A percentile compares a stretch with the other conserved stretches of the same genome.
Evolutionary conservation across 2,329 filamentous ascomycete species (phyloP).

Genomic region (Incumbomyces lentus): DNA sequence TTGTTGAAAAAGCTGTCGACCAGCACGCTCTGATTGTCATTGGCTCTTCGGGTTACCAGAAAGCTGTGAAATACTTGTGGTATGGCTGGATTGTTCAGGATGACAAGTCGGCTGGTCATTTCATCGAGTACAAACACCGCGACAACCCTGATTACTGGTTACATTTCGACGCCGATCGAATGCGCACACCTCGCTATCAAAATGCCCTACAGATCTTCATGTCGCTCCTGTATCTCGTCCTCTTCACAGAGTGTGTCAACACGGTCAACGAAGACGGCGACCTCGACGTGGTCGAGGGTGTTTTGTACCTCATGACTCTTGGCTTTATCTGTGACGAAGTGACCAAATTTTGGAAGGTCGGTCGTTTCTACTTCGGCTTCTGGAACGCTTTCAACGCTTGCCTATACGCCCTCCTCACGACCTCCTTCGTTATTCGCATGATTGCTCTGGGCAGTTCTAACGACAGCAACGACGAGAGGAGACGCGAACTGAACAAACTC

Average conservation of each 20-base stretch:
- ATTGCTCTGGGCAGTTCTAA: slow-evolving; percentile 59
- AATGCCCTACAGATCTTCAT: slow-evolving; percentile 80
- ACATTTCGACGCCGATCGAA: slow-evolving; percentile 87
- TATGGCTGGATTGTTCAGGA: slow-evolving; percentile 94
- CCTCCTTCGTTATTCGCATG: slow-evolving; percentile 69
- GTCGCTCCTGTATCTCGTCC: slow-evolving; percentile 67
- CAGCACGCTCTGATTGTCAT: slow-evolving; percentile 82
- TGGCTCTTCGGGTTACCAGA: slow-evolving; percentile 87
- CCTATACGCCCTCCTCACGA: slow-evolving; percentile 66
- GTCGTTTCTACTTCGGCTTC: slow-evolving; percentile 81
- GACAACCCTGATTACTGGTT: slow-evolving; percentile 65
- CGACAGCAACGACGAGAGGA: slow-evolving; percentile 38
- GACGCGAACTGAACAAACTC: slow-evolving; percentile 60
- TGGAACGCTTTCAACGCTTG: slow-evolving; percentile 93
- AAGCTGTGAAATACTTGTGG: slow-evolving; percentile 89
- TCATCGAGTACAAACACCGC: slow-evolving; percentile 76
- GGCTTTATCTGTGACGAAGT: slow-evolving; percentile 84
- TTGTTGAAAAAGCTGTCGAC: slow-evolving; percentile 87
- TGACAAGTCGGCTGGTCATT: slow-evolving; percentile 77
- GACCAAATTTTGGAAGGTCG: slow-evolving; percentile 87
- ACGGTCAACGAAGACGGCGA: slow-evolving; percentile 79
- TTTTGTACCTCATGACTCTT: slow-evolving; percentile 83
- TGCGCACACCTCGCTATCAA: slow-evolving; percentile 86
- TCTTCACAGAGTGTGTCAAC: slow-evolving; percentile 89
- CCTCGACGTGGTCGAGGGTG: slow-evolving; percentile 69